Evolutionary conservation across 108 stramenopile species (phyloP).

Genomic region (Nitzschia sp.): DNA sequence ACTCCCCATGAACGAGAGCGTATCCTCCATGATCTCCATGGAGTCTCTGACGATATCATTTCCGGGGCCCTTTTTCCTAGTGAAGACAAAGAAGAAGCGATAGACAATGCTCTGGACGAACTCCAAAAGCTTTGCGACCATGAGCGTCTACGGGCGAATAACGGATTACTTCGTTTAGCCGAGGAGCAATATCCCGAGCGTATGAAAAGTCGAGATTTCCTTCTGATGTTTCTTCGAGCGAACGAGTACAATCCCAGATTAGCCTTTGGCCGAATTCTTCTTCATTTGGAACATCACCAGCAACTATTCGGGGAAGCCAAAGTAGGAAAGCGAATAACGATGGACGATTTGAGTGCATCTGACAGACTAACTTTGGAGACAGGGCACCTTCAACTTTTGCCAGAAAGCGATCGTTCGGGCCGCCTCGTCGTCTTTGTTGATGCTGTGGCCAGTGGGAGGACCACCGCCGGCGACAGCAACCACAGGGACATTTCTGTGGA

Average conservation of each 20-base stretch:
- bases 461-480: too few species aligned
- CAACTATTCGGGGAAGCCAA: slow-evolving; percentile 1
- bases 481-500: too few species aligned
- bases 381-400: slow-evolving; percentile 8
- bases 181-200: neutral
- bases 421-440: slow-evolving; percentile 16
- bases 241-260: neutral
- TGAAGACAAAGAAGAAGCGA: too few species aligned
- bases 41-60: too few species aligned
- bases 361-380: neutral
- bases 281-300: neutral
- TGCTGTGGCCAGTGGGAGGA: too few species aligned
- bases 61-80: too few species aligned
- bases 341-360: slow-evolving; percentile 8
- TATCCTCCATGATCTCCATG: too few species aligned
- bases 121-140: neutral
- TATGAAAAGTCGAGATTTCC: slow-evolving; percentile 2
- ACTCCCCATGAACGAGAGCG: too few species aligned
- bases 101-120: too few species aligned
- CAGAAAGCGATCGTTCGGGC: slow-evolving; percentile 10
- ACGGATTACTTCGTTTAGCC: too few species aligned
- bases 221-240: slow-evolving; percentile 12
- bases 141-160: neutral
- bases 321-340: slow-evolving; percentile 3
- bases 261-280: slow-evolving; percentile 7